Evolutionary conservation across 106 monocot genomes (phyloP).

Genomic region (Dioscorea alata): DNA sequence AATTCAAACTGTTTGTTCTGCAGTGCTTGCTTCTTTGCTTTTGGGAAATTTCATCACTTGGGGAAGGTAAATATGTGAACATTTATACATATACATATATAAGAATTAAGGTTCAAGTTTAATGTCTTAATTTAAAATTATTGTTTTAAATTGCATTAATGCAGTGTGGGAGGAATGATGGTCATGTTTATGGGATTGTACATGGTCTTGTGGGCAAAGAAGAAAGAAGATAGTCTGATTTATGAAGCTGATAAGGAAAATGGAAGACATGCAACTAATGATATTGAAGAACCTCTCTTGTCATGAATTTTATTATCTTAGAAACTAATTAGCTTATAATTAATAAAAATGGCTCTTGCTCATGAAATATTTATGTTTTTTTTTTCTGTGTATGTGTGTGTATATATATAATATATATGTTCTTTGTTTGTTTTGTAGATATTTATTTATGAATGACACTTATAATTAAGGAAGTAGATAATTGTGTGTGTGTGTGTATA

Average conservation of each 20-base stretch:
- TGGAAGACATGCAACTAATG: not conserved
- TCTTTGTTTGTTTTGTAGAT: too few species aligned
- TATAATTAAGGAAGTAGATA: too few species aligned
- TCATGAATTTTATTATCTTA: constrained; percentile 1
- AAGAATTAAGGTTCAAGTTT: too few species aligned
- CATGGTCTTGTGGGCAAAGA: constrained; percentile 73
- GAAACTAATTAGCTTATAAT: too few species aligned
- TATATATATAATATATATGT: too few species aligned
- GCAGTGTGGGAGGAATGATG: constrained; percentile 50
- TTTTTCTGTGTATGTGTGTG: too few species aligned
- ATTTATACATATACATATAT: not conserved
- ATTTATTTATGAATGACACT: too few species aligned
- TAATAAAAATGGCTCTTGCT: too few species aligned
- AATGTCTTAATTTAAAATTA: not conserved
- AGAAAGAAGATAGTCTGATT: constrained; percentile 31
- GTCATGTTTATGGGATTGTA: constrained; percentile 52
- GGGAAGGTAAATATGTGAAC: constrained; percentile 45
- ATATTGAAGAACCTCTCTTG: constrained; percentile 46
- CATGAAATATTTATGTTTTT: too few species aligned
- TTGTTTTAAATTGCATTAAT: not conserved
- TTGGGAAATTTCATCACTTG: constrained; percentile 32
- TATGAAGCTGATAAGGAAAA: not conserved
- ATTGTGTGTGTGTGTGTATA: too few species aligned
- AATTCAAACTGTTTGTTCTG: constrained; percentile 43
- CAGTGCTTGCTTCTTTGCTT: constrained; percentile 44